Percentiles rank a stretch among this genome's conserved stretches.
These are phyloP conservation scores for Mycena pura DNA, from an alignment of 768 basidiomycete species.

Conservation along the genomic window DNA sequence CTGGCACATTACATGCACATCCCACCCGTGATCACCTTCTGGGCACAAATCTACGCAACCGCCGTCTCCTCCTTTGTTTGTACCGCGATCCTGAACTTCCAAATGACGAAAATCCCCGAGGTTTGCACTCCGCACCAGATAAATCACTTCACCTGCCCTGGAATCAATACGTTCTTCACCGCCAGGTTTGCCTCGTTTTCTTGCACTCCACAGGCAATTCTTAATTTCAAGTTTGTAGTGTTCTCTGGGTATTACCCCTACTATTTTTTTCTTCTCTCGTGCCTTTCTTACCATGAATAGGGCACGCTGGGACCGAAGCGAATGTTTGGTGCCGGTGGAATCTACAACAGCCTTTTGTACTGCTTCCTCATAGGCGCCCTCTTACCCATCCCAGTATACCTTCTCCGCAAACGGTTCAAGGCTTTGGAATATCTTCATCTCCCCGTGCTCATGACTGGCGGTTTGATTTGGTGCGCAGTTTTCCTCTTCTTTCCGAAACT, in stretches of 20 bases:
- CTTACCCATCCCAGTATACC: constrained; percentile 41
- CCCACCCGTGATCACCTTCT: constrained; percentile 40
- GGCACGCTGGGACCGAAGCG: constrained; percentile 39
- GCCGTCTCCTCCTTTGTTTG: constrained; percentile 40
- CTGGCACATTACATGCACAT: constrained; percentile 44
- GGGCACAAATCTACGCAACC: constrained; percentile 41
- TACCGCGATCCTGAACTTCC: constrained; percentile 36
- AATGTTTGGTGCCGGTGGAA: constrained; percentile 40
- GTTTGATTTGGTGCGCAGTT: constrained; percentile 29
- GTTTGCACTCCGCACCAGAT: constrained; percentile 42
- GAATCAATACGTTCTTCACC: constrained; percentile 47
- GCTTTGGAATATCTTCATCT: constrained; percentile 37
- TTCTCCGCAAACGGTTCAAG: constrained; percentile 37
- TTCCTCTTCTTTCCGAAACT: no score
- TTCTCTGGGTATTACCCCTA: constrained; percentile 36
- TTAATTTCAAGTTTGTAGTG: constrained; percentile 16
- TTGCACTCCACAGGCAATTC: no score
- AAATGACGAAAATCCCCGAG: constrained; percentile 37
- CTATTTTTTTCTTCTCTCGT: background rate
- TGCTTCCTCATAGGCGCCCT: constrained; percentile 44
- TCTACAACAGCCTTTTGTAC: constrained; percentile 32
- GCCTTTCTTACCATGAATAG: constrained; percentile 10
- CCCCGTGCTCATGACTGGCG: constrained; percentile 37
- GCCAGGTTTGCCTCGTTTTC: constrained; percentile 27
- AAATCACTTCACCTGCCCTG: constrained; percentile 43